phyloP scores from a whole-genome alignment of 116 monocot genomes.

The Zostera marina region DNA sequence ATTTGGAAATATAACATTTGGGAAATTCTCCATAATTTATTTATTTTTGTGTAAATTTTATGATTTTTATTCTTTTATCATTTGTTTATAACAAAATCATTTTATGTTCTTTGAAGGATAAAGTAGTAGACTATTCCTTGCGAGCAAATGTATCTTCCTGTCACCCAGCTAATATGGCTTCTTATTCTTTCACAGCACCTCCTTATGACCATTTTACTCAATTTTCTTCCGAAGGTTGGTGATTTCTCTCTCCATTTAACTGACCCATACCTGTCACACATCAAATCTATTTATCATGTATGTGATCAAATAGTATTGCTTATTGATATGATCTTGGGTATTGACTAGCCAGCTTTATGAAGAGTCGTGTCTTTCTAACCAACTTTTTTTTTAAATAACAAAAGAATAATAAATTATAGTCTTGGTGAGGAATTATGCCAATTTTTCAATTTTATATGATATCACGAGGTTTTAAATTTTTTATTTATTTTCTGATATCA shows the following conservation, averaged over 20 bases:
- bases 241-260: not conserved
- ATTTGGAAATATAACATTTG: no score
- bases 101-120: conserved; percentile 31
- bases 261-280: not conserved
- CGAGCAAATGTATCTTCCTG: conserved; percentile 12
- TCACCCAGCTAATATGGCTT: conserved; percentile 10
- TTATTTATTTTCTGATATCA: conserved; percentile 4
- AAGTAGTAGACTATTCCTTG: conserved; percentile 24
- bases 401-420: conserved; percentile 1
- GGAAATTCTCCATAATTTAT: no score
- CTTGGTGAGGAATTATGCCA: not conserved
- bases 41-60: no score
- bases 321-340: no score
- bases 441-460: not conserved
- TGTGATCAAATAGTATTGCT: not conserved
- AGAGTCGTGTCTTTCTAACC: not conserved
- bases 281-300: not conserved
- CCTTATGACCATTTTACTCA: conserved; percentile 19
- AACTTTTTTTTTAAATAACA: not conserved
- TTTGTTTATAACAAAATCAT: not conserved
- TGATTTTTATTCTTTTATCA: no score
- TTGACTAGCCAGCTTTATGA: no score
- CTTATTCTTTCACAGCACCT: conserved; percentile 25
- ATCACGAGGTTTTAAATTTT: not conserved
- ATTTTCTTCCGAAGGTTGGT: conserved; percentile 49